Conservation (phyloP, 164 flowering plant species). For the Tinospora cordifolia region DNA sequence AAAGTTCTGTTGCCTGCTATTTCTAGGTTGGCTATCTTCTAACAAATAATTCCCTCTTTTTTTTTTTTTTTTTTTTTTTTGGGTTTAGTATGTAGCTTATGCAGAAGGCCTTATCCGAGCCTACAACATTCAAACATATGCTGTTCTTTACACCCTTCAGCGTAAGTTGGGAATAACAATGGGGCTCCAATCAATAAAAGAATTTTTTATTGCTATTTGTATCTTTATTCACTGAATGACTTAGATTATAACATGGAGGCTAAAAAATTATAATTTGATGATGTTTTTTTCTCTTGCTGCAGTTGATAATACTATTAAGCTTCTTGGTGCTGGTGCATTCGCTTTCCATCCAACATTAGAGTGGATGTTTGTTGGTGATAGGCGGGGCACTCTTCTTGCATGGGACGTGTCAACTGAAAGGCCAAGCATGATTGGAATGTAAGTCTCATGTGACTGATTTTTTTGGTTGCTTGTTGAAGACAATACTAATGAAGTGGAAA, state of each 20-base stretch:
- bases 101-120: conserved; percentile 95
- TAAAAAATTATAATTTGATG: background rate
- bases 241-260: background rate
- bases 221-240: background rate
- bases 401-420: conserved; percentile 99
- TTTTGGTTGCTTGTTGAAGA: background rate
- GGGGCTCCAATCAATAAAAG: background rate
- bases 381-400: conserved; percentile 89
- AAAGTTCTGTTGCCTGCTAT: background rate
- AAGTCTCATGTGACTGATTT: conserved; percentile 23
- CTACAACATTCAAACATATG: conserved; percentile 90
- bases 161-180: conserved; percentile 44
- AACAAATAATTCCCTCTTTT: conserved; percentile 3
- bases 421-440: conserved; percentile 98
- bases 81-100: conserved; percentile 94
- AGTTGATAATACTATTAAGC: conserved; percentile 93
- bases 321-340: conserved; percentile 92
- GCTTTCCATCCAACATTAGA: conserved; percentile 95
- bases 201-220: background rate
- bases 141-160: conserved; percentile 88
- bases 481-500: background rate
- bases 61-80: too few species aligned
- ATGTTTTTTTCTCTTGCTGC: conserved; percentile 17
- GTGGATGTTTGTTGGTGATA: conserved; percentile 97
- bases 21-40: background rate